Percentiles rank a stretch among this genome's conserved stretches.
Conservation (phyloP, 2,329 filamentous ascomycete species). For the Colletotrichum abscissum region DNA sequence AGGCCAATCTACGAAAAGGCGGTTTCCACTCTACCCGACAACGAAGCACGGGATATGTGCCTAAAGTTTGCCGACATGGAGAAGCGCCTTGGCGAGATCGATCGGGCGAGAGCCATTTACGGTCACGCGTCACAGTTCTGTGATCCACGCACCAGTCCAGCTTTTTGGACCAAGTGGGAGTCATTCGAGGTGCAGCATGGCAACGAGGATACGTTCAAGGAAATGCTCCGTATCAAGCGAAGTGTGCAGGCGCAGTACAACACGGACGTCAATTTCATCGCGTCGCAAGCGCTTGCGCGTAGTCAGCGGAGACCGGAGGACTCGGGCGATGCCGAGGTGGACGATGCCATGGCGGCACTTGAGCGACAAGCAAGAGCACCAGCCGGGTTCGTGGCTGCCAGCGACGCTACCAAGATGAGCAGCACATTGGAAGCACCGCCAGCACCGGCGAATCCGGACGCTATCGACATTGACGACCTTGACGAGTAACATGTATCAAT, state of each 20-base stretch:
- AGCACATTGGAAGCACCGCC: slow-evolving; percentile 57
- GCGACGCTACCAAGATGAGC: slow-evolving; percentile 72
- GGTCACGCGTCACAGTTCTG: slow-evolving; percentile 97
- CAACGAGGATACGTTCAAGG: slow-evolving; percentile 99
- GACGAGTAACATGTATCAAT: slow-evolving; percentile 62
- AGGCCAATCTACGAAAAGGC: slow-evolving; percentile 96
- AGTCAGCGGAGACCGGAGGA: slow-evolving; percentile 70
- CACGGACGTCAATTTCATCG: slow-evolving; percentile 98
- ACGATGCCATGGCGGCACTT: slow-evolving; percentile 89
- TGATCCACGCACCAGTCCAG: slow-evolving; percentile 88
- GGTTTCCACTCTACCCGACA: slow-evolving; percentile 91
- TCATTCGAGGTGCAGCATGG: slow-evolving; percentile 97
- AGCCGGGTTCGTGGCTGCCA: slow-evolving; percentile 90
- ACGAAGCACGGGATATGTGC: slow-evolving; percentile 96
- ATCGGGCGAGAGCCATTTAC: slow-evolving; percentile 94
- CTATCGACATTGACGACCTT: slow-evolving; percentile 82
- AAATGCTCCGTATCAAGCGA: slow-evolving; percentile 97
- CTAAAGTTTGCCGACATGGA: slow-evolving; percentile 99
- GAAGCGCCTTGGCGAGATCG: slow-evolving; percentile 89
- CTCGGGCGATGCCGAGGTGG: slow-evolving; percentile 58
- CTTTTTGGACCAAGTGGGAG: slow-evolving; percentile 98
- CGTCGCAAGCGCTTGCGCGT: slow-evolving; percentile 90
- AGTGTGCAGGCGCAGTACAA: slow-evolving; percentile 99
- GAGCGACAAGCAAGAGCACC: slow-evolving; percentile 91
- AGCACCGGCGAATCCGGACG: slow-evolving; percentile 80